A percentile compares a stretch with the other conserved stretches of the same genome.
Evolutionary conservation across 23 red algal genomes (phyloP).

Genomic region (Gracilaria caudata): DNA sequence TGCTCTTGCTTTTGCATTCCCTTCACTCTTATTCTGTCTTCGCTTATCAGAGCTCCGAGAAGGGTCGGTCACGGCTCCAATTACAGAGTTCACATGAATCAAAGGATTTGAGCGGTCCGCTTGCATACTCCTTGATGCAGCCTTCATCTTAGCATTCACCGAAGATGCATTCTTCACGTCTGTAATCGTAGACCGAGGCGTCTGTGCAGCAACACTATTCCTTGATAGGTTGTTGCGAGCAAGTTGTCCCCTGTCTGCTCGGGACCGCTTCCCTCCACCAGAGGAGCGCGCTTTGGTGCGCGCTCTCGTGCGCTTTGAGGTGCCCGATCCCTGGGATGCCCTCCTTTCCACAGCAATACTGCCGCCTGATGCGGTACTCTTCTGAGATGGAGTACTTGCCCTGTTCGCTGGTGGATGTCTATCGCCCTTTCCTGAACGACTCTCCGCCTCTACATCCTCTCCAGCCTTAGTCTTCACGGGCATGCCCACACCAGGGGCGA

Average conservation of each 20-base stretch:
- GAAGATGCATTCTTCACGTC: constrained; percentile 29
- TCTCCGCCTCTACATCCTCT: constrained; percentile 30
- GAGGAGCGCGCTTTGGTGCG: constrained; percentile 40
- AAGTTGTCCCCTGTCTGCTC: constrained; percentile 24
- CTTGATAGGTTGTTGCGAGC: constrained; percentile 6
- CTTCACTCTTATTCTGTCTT: constrained; percentile 12
- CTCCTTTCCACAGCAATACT: constrained; percentile 57
- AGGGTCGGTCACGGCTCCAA: background rate
- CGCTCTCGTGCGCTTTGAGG: constrained; percentile 14
- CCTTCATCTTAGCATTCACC: constrained; percentile 11
- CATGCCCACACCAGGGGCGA: background rate
- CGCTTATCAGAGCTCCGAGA: constrained; percentile 1
- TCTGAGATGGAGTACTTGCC: constrained; percentile 51
- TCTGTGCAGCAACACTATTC: constrained; percentile 1
- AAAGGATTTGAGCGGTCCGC: background rate
- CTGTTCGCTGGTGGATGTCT: constrained; percentile 21
- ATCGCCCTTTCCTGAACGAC: constrained; percentile 54
- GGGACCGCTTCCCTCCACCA: constrained; percentile 22
- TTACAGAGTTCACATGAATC: constrained; percentile 17
- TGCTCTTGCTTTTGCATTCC: constrained; percentile 1
- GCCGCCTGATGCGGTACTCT: constrained; percentile 57
- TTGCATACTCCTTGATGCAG: background rate
- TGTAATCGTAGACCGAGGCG: background rate
- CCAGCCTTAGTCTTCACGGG: constrained; percentile 5
- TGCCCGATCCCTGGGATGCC: constrained; percentile 17